phyloP scores from a whole-genome alignment of 2,329 filamentous ascomycete species.

The Cordyceps farinosa region DNA sequence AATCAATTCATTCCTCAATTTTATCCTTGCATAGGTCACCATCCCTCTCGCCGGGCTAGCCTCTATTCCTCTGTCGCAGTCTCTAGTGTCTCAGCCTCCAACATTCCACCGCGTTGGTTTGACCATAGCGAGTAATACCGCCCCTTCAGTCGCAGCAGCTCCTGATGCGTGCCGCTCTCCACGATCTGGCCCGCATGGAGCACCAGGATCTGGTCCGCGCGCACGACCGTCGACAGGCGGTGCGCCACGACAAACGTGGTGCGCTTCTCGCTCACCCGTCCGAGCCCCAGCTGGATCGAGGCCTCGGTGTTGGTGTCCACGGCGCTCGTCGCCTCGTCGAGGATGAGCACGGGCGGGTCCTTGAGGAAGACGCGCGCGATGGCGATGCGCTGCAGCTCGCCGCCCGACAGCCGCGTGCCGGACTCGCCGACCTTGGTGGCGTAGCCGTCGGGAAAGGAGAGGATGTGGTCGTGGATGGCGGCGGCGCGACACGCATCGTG shows the following conservation, averaged over 20 bases:
- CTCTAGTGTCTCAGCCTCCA: neutral
- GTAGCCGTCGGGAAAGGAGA: conserved; percentile 51
- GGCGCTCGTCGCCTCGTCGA: conserved; percentile 70
- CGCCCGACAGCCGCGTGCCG: conserved; percentile 54
- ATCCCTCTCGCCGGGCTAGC: neutral
- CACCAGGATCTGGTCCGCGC: conserved; percentile 53
- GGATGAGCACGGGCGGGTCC: conserved; percentile 64
- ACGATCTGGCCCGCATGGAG: conserved; percentile 49
- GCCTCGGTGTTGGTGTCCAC: conserved; percentile 61
- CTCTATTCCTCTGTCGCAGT: neutral
- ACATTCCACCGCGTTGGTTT: conserved; percentile 34
- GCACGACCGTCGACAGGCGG: conserved; percentile 55
- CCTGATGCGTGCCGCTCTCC: conserved; percentile 48
- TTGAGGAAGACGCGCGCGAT: conserved; percentile 66
- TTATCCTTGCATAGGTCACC: no score
- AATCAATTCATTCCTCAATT: no score
- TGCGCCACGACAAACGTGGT: conserved; percentile 55
- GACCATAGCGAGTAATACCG: conserved; percentile 52
- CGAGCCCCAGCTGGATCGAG: conserved; percentile 53
- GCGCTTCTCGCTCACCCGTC: conserved; percentile 43
- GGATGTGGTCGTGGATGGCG: conserved; percentile 53
- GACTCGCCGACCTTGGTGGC: conserved; percentile 51
- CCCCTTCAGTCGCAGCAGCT: conserved; percentile 43
- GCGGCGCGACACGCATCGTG: conserved; percentile 50
- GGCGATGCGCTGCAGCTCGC: conserved; percentile 57